Percentiles rank a stretch among this genome's conserved stretches.
These are phyloP conservation scores for Paecilomyces fulvus DNA, from an alignment of 2,329 filamentous ascomycete species.

Conservation along the genomic window DNA sequence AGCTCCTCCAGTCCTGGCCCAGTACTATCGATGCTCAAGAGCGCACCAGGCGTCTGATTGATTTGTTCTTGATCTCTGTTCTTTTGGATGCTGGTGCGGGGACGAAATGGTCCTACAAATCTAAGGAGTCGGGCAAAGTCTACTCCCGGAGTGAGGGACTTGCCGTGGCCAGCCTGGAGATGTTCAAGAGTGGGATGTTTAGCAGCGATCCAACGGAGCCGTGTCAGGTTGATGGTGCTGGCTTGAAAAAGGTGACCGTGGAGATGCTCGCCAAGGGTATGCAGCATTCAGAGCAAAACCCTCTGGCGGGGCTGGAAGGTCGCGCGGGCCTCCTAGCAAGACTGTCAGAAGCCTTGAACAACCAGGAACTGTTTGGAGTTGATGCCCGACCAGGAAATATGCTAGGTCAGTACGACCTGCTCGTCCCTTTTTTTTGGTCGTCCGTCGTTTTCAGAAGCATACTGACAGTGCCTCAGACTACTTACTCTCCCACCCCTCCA, in stretches of 20 bases:
- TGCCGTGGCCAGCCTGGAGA: slow-evolving; percentile 69
- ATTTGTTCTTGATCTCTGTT: slow-evolving; percentile 55
- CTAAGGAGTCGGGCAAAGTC: slow-evolving; percentile 71
- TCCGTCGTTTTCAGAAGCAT: slow-evolving; percentile 2
- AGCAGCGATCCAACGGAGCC: slow-evolving; percentile 74
- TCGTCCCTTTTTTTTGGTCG: slow-evolving; percentile 1
- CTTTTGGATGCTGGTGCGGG: slow-evolving; percentile 71
- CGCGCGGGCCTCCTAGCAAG: slow-evolving; percentile 69
- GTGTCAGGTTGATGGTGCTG: slow-evolving; percentile 80
- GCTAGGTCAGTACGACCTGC: slow-evolving; percentile 55
- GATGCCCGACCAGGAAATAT: slow-evolving; percentile 86
- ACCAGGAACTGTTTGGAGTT: slow-evolving; percentile 73
- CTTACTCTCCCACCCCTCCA: slow-evolving; percentile 83
- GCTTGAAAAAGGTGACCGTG: slow-evolving; percentile 63
- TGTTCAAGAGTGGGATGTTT: slow-evolving; percentile 90
- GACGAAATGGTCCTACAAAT: slow-evolving; percentile 86
- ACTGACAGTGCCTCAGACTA: slow-evolving; percentile 55
- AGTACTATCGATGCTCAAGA: slow-evolving; percentile 38
- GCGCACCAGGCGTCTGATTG: slow-evolving; percentile 46
- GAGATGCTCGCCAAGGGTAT: slow-evolving; percentile 70
- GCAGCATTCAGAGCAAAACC: slow-evolving; percentile 73
- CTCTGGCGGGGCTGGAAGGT: slow-evolving; percentile 76
- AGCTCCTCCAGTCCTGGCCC: slow-evolving; percentile 41
- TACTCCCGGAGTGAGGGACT: slow-evolving; percentile 84
- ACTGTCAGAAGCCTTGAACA: slow-evolving; percentile 67